Evolutionary conservation across 1,284 basidiomycete genomes (phyloP).

Genomic region (Cystobasidium sp.): DNA sequence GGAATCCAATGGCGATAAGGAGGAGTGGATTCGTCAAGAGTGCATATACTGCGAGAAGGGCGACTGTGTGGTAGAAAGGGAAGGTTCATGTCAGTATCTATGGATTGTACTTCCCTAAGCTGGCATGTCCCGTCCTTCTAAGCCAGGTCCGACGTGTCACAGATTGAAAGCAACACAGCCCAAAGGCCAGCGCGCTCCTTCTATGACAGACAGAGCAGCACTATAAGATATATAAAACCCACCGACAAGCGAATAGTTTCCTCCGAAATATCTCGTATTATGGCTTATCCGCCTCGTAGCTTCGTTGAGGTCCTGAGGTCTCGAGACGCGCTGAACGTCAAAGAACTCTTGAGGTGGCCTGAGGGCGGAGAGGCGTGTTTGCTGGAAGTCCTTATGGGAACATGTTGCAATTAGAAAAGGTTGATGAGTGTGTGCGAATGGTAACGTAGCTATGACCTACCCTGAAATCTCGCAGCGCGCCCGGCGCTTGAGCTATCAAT

Average conservation of each 20-base stretch:
- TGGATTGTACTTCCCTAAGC: neutral
- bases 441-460: constrained; percentile 13
- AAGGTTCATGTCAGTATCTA: constrained; percentile 13
- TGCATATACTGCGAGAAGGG: constrained; percentile 55
- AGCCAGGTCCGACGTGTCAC: neutral
- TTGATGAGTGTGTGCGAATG: neutral
- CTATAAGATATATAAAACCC: neutral
- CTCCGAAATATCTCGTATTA: constrained; percentile 58
- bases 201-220: neutral
- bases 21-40: constrained; percentile 56
- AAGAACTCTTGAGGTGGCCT: constrained; percentile 56
- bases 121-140: neutral
- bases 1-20: constrained; percentile 56
- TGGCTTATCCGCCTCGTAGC: constrained; percentile 58
- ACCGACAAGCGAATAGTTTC: constrained; percentile 56
- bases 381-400: constrained; percentile 46
- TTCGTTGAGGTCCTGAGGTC: constrained; percentile 58
- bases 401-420: neutral
- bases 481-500: constrained; percentile 29
- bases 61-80: constrained; percentile 45
- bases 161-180: neutral
- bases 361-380: constrained; percentile 55
- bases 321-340: constrained; percentile 53
- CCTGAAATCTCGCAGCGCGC: constrained; percentile 42
- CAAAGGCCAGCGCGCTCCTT: neutral